phyloP scores from a whole-genome alignment of 371 early-diverging fungal species.

The Apophysomyces ossiformis region DNA sequence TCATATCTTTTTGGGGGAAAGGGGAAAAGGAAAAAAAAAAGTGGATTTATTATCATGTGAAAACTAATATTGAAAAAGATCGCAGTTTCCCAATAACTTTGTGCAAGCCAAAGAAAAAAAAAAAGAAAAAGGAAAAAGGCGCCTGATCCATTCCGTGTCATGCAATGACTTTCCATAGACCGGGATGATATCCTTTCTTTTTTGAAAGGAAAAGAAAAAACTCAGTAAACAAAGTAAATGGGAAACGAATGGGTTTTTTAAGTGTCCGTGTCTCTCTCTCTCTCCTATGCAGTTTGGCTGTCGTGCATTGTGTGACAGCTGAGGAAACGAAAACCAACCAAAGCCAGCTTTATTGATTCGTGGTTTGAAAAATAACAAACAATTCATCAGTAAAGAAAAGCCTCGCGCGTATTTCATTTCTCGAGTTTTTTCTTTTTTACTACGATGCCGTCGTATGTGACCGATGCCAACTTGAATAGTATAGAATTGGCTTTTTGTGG shows the following conservation, averaged over 20 bases:
- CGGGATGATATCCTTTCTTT: too few relatives aligned
- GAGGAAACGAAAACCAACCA: not conserved
- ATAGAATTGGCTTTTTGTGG: constrained; percentile 69
- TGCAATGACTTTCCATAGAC: too few relatives aligned
- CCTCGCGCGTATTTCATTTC: too few relatives aligned
- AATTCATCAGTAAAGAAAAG: not conserved
- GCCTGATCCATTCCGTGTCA: too few relatives aligned
- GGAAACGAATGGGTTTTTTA: not conserved
- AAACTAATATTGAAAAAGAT: not conserved
- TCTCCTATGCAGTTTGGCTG: too few relatives aligned
- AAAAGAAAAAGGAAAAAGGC: too few relatives aligned
- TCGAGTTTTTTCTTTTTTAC: not conserved
- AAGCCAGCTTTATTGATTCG: not conserved
- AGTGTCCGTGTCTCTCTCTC: too few relatives aligned
- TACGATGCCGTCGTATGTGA: constrained; percentile 50
- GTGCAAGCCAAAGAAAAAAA: too few relatives aligned
- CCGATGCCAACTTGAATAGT: constrained; percentile 55
- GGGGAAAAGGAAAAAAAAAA: not conserved
- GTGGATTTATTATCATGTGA: not conserved
- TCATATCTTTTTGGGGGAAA: constrained; percentile 3
- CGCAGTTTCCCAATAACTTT: not conserved
- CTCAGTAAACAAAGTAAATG: not conserved
- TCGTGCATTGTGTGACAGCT: not conserved
- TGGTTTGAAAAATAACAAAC: not conserved
- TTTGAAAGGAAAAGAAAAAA: not conserved